Conservation (phyloP, 192 early-diverging fungal species). For the Dissophora ornata region DNA sequence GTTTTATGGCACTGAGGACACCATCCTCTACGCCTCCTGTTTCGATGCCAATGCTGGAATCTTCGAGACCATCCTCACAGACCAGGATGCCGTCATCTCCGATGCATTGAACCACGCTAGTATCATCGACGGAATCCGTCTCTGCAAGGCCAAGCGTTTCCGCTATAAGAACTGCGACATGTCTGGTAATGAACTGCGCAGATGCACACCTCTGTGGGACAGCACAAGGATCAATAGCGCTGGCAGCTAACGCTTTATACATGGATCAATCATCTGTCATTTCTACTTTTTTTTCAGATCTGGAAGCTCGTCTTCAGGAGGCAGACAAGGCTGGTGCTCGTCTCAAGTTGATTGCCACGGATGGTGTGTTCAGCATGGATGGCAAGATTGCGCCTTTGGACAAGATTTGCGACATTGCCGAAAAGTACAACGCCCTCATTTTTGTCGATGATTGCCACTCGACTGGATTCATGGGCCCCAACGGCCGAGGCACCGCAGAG, state of each 20-base stretch:
- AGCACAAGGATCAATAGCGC: too few species aligned
- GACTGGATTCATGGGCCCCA: conserved; percentile 92
- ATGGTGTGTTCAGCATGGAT: conserved; percentile 96
- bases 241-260: too few species aligned
- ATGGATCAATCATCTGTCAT: background rate
- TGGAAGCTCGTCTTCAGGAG: conserved; percentile 78
- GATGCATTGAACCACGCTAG: conserved; percentile 93
- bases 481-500: conserved; percentile 93
- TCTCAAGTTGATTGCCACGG: conserved; percentile 94
- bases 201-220: too few species aligned
- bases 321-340: conserved; percentile 79
- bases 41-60: conserved; percentile 79
- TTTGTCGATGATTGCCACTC: conserved; percentile 97
- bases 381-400: conserved; percentile 91
- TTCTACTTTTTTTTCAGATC: conserved; percentile 17
- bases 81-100: conserved; percentile 82
- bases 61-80: conserved; percentile 70
- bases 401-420: conserved; percentile 87
- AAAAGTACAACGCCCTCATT: conserved; percentile 93
- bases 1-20: conserved; percentile 70
- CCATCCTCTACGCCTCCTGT: conserved; percentile 76
- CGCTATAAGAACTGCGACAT: conserved; percentile 83
- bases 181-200: conserved; percentile 54
- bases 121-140: conserved; percentile 95
- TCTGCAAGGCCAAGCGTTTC: conserved; percentile 90